phyloP scores from a whole-genome alignment of 2,329 filamentous ascomycete species.

The Kalmusia sp. region DNA sequence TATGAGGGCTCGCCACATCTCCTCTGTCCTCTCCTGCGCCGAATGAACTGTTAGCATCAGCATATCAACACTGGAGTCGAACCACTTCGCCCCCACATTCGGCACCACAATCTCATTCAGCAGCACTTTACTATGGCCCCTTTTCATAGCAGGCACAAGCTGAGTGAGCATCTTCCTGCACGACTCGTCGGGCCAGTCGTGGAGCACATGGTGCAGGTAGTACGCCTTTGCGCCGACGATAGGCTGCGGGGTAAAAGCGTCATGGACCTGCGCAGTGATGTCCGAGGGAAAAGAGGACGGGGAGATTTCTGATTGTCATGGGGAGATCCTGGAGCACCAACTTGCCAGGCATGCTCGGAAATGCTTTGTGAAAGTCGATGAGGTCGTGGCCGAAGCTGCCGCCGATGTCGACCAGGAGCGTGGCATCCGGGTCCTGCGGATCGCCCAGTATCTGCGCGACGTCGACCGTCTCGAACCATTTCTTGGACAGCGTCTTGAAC shows the following conservation, averaged over 20 bases:
- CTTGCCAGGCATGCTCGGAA: neutral
- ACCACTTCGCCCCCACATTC: constrained; percentile 4
- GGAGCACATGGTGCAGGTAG: constrained; percentile 4
- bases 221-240: neutral
- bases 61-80: constrained; percentile 12
- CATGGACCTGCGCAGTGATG: neutral
- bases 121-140: neutral
- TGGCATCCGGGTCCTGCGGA: neutral
- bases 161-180: constrained; percentile 9
- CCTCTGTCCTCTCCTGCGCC: constrained; percentile 14
- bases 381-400: neutral
- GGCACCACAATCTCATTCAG: constrained; percentile 4
- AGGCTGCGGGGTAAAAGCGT: neutral
- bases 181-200: constrained; percentile 10
- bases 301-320: neutral
- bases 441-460: neutral
- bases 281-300: too few relatives aligned
- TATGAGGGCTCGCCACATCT: constrained; percentile 8
- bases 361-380: neutral
- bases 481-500: too few relatives aligned
- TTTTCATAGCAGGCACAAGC: constrained; percentile 13
- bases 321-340: neutral
- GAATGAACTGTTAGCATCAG: constrained; percentile 7
- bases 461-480: neutral
- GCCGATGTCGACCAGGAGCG: neutral